Percentiles rank a stretch among this genome's conserved stretches.
Evolutionary conservation across 805 yeast species (phyloP).

Genomic region (Metschnikowia kunwiensis): DNA sequence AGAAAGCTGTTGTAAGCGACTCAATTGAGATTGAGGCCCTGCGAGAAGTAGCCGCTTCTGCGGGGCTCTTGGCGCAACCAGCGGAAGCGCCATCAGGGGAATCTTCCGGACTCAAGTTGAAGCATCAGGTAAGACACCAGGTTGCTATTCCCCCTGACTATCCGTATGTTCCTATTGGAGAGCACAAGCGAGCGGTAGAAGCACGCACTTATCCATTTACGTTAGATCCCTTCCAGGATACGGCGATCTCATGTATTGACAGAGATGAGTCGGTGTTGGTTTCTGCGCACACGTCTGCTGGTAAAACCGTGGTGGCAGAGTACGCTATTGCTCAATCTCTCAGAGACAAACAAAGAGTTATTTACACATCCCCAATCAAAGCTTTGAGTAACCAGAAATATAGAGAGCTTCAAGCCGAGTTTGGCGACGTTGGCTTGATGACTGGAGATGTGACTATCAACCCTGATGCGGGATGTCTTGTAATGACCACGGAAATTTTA

Average conservation of each 20-base stretch:
- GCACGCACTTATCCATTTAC: conserved; percentile 92
- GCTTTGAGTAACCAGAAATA: conserved; percentile 93
- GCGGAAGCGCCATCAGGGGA: conserved; percentile 26
- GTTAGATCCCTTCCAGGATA: conserved; percentile 96
- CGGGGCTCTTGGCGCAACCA: conserved; percentile 52
- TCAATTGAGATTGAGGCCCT: conserved; percentile 85
- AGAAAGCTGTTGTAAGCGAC: conserved; percentile 78
- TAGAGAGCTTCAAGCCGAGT: conserved; percentile 86
- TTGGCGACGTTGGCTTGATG: conserved; percentile 97
- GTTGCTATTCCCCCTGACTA: conserved; percentile 94
- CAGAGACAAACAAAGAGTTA: conserved; percentile 87
- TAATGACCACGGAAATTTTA: conserved; percentile 98
- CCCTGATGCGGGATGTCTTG: conserved; percentile 97
- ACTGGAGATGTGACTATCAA: conserved; percentile 99
- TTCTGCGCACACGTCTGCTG: conserved; percentile 97
- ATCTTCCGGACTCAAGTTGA: conserved; percentile 51
- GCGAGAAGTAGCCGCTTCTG: conserved; percentile 80
- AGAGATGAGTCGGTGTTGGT: conserved; percentile 92
- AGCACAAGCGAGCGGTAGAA: conserved; percentile 71
- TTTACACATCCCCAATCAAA: conserved; percentile 92
- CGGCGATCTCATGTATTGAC: conserved; percentile 93
- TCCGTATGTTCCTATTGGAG: conserved; percentile 82
- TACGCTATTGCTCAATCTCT: conserved; percentile 96
- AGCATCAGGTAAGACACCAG: conserved; percentile 95
- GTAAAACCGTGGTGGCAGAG: conserved; percentile 96